phyloP scores from a whole-genome alignment of 1,139 yeast genomes.

The Geotrichum bryndzae region DNA sequence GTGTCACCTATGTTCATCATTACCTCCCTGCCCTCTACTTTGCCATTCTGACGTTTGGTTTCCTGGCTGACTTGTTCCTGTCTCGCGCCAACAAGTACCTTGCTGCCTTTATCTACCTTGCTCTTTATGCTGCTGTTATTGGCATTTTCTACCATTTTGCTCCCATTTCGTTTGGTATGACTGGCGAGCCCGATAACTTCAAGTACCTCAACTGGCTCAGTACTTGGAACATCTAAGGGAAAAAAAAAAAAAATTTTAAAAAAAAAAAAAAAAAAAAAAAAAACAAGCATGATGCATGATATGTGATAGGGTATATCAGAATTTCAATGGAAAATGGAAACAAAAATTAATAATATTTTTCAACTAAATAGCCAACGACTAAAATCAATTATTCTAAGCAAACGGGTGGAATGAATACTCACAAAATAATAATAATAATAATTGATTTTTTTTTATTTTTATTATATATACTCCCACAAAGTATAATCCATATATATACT shows the following conservation, averaged over 20 bases:
- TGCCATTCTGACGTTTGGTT: conserved; percentile 78
- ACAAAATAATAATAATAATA: background rate
- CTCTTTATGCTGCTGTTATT: conserved; percentile 51
- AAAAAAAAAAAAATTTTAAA: background rate
- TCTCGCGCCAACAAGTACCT: conserved; percentile 37
- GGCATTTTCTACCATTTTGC: conserved; percentile 69
- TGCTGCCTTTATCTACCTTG: conserved; percentile 31
- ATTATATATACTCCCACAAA: background rate
- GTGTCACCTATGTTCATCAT: conserved; percentile 97
- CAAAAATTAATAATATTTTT: too few species aligned
- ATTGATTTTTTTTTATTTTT: too few species aligned
- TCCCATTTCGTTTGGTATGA: conserved; percentile 85
- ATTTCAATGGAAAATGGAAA: too few species aligned
- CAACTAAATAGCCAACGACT: too few species aligned
- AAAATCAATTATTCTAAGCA: too few species aligned
- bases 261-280: background rate
- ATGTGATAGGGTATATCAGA: too few species aligned
- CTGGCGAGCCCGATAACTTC: conserved; percentile 66
- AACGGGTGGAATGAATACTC: too few species aligned
- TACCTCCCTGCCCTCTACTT: conserved; percentile 94
- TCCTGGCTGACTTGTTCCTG: conserved; percentile 56
- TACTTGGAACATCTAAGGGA: conserved; percentile 56
- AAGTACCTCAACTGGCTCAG: conserved; percentile 66
- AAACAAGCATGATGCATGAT: background rate
- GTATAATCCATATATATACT: background rate